A percentile compares a stretch with the other conserved stretches of the same genome.
Evolutionary conservation across 495 filamentous ascomycete species (phyloP).

Genomic region (Tetracladium setigerum): DNA sequence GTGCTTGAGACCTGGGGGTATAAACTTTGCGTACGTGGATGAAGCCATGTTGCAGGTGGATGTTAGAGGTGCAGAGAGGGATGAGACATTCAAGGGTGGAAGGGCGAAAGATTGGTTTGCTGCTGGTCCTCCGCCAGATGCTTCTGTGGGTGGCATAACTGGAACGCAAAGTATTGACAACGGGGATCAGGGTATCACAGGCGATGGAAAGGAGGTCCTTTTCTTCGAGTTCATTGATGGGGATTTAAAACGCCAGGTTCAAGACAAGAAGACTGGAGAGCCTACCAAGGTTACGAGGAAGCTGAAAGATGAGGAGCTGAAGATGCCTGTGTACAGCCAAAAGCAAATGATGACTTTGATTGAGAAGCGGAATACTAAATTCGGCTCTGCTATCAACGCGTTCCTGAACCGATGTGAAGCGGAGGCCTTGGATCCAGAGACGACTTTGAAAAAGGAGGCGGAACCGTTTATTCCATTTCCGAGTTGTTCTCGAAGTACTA

Average conservation of each 20-base stretch:
- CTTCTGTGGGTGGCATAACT: conserved; percentile 40
- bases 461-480: conserved; percentile 21
- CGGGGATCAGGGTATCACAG: conserved; percentile 22
- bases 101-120: conserved; percentile 31
- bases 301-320: conserved; percentile 70
- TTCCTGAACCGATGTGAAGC: conserved; percentile 71
- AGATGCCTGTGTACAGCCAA: conserved; percentile 90
- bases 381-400: conserved; percentile 64
- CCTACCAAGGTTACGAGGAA: conserved; percentile 53
- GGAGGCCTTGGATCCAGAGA: conserved; percentile 58
- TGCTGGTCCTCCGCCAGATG: conserved; percentile 35
- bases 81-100: conserved; percentile 40
- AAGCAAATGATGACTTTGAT: conserved; percentile 87
- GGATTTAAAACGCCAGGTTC: conserved; percentile 76
- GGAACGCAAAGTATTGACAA: conserved; percentile 29
- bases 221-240: conserved; percentile 91
- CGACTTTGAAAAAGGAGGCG: conserved; percentile 45
- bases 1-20: conserved; percentile 63
- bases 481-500: conserved; percentile 19
- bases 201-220: conserved; percentile 52
- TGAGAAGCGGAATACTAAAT: conserved; percentile 85
- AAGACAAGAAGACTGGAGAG: conserved; percentile 62
- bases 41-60: conserved; percentile 73
- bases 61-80: conserved; percentile 54
- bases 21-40: conserved; percentile 82